Evolutionary conservation across 768 basidiomycete genomes (phyloP), one percentile per base, ranked within the genome.

Genomic region (Dioszegia hungarica): DNA sequence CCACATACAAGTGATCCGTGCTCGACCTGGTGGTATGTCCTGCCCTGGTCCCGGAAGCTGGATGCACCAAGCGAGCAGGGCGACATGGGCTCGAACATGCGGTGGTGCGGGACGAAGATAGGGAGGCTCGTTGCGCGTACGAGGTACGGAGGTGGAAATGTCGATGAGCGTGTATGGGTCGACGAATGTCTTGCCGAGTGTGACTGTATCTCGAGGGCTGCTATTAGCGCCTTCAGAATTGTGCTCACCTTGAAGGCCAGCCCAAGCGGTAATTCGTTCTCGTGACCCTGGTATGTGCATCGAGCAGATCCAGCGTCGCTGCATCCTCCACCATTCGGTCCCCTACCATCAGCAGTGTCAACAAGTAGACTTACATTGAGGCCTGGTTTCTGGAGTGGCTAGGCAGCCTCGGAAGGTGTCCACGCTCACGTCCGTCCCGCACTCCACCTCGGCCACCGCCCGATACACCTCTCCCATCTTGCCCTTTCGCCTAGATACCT

Each of bases 31-130:
- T 24, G 64, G 57, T 5, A 34, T 80, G 69, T 67, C 78, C 61
- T 70, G 50, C 40, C 61, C 51, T 54, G 31, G 19, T 29, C 36
- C 49, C 33, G 59, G 59, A 29, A 55, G 79, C 77, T 94, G 91
- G n/a, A 95, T 85, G 71, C 89, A 93, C 90, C 91, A 95, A 25
- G 90, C 88, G 63, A 90, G 87, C 46, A 97, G 87, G 86, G 67
- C 39, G 56, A 94, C 85, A 70, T 90, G 82, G 10, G 92, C 93
- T 70, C 92, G 82, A 39, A 97, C 91, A 70, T 86, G 91, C 17
- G 92, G 93, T 25, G 92, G 93, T 17, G 90, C 86, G 0, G 92
- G 89, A 61, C 92, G 82, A 47, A 97, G 79, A 77, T 92, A 97
- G 17, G 87, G 84, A 6, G 92, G 92, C 72, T 94, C 92, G 63